Evolutionary conservation across 495 filamentous ascomycete species (phyloP), one percentile per base, ranked within the genome.

Genomic region (Eremomyces bilateralis): DNA sequence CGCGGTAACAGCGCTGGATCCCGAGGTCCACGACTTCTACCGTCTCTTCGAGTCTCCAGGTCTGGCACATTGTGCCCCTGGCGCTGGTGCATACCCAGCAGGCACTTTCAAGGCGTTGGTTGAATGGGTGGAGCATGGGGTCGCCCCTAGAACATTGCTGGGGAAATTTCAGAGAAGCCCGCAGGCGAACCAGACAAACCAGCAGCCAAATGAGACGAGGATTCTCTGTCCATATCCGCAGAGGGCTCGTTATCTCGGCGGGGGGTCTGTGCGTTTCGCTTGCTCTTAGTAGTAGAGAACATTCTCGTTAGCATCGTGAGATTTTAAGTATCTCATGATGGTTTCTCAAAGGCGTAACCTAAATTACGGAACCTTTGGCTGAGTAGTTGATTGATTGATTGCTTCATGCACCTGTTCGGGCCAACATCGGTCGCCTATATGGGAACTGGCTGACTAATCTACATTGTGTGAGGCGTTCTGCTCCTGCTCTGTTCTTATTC

Each of bases 81-180:
- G 52, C 0, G 20, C 31, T 0, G 55, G 53, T 1, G 18, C 35
- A 1, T 20, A 34, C 8, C 54, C 54, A 0, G 25, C 20, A 4
- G 33, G 42, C 20, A 21, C 15, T 4, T 2, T 44, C n/a, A 36
- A 13, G 4, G 22, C 33, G 0, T 21, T 58, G n/a, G 27, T 46
- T 11, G 36, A 30, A 4, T 57, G 54, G 54, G 54, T 57, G 3
- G 54, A 57, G 24, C 19, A 44, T 4, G 52, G 45, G 10, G 24
- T 22, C 1, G 44, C 40, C 16, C 54, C 52, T 12, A 35, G 42
- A 3, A 12, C 11, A 1, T 36, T 43, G 32, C 15, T 13, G 20
- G 35, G 33, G 30, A 11, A n/a, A n/a, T 8, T n/a, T 8, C 24
- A 8, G 24, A 8, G 8, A 13, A 28, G 13, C 13, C 24, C 24